These are phyloP conservation scores for Reticulascus tulasneorum DNA, from an alignment of 2,329 filamentous ascomycete genomes.

Conservation along the genomic window DNA sequence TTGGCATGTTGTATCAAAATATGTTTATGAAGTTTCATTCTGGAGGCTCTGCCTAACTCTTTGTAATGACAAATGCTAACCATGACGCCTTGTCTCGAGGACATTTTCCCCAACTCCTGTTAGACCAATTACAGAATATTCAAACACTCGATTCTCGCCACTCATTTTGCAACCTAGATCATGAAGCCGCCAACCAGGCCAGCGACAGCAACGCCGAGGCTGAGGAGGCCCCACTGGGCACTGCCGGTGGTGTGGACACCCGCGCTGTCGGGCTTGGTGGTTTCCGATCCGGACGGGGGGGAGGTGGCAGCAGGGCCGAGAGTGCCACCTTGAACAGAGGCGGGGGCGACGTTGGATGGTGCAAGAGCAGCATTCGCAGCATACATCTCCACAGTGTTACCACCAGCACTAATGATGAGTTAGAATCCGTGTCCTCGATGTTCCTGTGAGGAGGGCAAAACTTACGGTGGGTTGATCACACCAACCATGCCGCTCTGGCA, in stretches of 20 bases:
- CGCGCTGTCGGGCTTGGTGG: conserved; percentile 3
- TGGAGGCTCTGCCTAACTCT: too few relatives aligned
- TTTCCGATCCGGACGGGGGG: conserved; percentile 1
- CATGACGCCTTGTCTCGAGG: too few relatives aligned
- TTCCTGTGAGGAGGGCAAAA: not conserved
- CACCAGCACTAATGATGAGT: not conserved
- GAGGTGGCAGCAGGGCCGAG: conserved; percentile 7
- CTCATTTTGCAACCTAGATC: too few relatives aligned
- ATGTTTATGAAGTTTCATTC: too few relatives aligned
- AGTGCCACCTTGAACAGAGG: conserved; percentile 9
- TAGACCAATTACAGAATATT: too few relatives aligned
- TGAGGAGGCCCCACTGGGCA: conserved; percentile 10
- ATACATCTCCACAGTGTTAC: conserved; percentile 6
- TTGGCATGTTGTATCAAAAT: too few relatives aligned
- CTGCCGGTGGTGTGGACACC: conserved; percentile 9
- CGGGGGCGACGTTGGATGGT: conserved; percentile 8
- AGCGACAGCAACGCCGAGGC: conserved; percentile 8
- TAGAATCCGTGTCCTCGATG: not conserved
- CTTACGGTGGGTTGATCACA: conserved; percentile 25
- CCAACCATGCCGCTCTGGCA: conserved; percentile 60
- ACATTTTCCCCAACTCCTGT: too few relatives aligned
- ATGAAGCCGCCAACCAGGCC: conserved; percentile 11
- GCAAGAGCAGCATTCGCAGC: conserved; percentile 5
- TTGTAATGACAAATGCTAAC: too few relatives aligned
- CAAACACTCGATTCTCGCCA: too few relatives aligned